Percentiles rank a stretch among this genome's conserved stretches.
Conservation (phyloP, 2,329 filamentous ascomycete species). For the Fusarium sp. region DNA sequence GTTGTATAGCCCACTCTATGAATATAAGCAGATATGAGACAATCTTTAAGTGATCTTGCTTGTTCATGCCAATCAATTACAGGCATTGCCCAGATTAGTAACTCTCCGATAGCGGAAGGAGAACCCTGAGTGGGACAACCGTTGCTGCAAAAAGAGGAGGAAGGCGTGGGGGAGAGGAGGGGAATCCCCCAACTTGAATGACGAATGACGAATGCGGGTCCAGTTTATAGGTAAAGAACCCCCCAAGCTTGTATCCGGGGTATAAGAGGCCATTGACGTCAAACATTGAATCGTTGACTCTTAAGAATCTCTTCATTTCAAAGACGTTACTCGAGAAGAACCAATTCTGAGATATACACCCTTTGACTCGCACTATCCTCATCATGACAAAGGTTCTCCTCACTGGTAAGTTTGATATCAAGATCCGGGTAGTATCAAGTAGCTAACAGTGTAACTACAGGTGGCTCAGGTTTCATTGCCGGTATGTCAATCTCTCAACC, state of each 20-base stretch:
- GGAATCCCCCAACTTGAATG: constrained; percentile 39
- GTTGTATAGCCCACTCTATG: not conserved
- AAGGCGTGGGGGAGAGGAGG: constrained; percentile 29
- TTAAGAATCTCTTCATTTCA: not conserved
- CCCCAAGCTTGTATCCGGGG: constrained; percentile 12
- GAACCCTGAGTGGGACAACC: not conserved
- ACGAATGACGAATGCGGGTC: constrained; percentile 48
- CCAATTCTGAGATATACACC: not conserved
- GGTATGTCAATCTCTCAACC: constrained; percentile 38
- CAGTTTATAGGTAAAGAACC: constrained; percentile 21
- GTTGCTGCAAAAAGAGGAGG: constrained; percentile 19
- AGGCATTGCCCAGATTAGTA: not conserved
- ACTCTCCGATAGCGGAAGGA: constrained; percentile 24
- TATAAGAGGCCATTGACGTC: constrained; percentile 26
- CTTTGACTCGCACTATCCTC: not conserved
- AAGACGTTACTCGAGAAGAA: not conserved
- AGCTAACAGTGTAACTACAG: constrained; percentile 38
- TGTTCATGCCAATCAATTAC: not conserved
- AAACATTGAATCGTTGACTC: constrained; percentile 5
- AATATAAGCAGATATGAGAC: not conserved
- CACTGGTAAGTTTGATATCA: constrained; percentile 42
- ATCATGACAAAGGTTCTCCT: constrained; percentile 52
- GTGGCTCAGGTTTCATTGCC: constrained; percentile 54
- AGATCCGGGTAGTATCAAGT: not conserved
- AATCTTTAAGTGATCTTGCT: not conserved